Conservation (phyloP, 2,329 filamentous ascomycete genomes). For the Pezicula neosporulosa region DNA sequence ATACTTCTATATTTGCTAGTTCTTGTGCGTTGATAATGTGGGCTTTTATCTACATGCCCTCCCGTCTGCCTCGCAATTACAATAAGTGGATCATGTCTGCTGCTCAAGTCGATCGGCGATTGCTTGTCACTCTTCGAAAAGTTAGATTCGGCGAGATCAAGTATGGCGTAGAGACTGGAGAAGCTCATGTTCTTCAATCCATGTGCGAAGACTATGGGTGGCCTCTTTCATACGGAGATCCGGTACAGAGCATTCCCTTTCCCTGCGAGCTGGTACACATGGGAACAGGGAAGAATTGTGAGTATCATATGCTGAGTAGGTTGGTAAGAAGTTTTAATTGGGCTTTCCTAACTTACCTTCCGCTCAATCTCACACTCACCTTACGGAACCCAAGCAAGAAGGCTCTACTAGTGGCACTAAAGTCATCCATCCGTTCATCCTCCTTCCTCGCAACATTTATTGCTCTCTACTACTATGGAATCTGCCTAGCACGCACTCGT, state of each 20-base stretch:
- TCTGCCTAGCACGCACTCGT: slow-evolving; percentile 73
- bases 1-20: slow-evolving; percentile 67
- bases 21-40: slow-evolving; percentile 81
- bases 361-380: slow-evolving; percentile 66
- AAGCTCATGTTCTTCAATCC: slow-evolving; percentile 61
- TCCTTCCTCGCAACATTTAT: slow-evolving; percentile 77
- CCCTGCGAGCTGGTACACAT: slow-evolving; percentile 85
- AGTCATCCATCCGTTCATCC: slow-evolving; percentile 66
- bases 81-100: slow-evolving; percentile 79
- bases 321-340: slow-evolving; percentile 69
- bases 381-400: slow-evolving; percentile 43
- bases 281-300: slow-evolving; percentile 70
- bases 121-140: slow-evolving; percentile 70
- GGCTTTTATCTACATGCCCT: slow-evolving; percentile 79
- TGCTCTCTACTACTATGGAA: slow-evolving; percentile 77
- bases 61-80: slow-evolving; percentile 68
- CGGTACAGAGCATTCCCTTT: slow-evolving; percentile 64
- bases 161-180: slow-evolving; percentile 72
- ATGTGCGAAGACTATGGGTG: slow-evolving; percentile 71
- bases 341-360: slow-evolving; percentile 73
- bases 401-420: slow-evolving; percentile 44
- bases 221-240: slow-evolving; percentile 72
- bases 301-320: slow-evolving; percentile 66
- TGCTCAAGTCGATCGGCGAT: slow-evolving; percentile 69
- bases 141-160: slow-evolving; percentile 59